Conservation (phyloP, 2,329 filamentous ascomycete genomes). For the Fusarium siculi region DNA sequence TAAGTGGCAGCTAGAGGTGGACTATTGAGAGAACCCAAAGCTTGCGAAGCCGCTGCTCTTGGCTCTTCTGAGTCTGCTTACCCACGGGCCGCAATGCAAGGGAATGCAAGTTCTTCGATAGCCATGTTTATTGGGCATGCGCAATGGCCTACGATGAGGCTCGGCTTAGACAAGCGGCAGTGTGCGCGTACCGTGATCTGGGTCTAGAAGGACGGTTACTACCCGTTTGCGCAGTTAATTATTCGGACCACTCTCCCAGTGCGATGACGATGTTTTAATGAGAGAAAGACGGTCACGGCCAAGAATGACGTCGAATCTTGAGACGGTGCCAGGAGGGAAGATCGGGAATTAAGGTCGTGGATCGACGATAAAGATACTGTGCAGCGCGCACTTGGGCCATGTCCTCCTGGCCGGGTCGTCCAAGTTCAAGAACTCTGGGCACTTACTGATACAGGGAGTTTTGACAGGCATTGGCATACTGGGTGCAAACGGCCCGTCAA, state of each 20-base stretch:
- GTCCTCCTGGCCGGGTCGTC: neutral
- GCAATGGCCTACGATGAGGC: slow-evolving; percentile 14
- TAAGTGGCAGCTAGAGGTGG: slow-evolving; percentile 11
- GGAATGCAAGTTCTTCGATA: slow-evolving; percentile 13
- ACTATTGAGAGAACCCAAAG: neutral
- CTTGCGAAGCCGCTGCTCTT: slow-evolving; percentile 3
- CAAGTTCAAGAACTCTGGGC: neutral
- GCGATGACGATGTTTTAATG: slow-evolving; percentile 38
- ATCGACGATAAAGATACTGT: slow-evolving; percentile 44
- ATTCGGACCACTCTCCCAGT: neutral
- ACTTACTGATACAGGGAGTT: slow-evolving; percentile 8
- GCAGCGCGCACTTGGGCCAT: slow-evolving; percentile 17
- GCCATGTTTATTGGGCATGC: neutral
- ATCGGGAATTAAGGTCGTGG: slow-evolving; percentile 42
- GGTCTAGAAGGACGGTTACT: neutral
- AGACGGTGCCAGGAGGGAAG: slow-evolving; percentile 28
- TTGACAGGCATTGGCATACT: neutral
- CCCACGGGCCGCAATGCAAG: neutral
- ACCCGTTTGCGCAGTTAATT: slow-evolving; percentile 11
- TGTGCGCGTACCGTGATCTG: slow-evolving; percentile 7
- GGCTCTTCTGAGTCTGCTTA: neutral
- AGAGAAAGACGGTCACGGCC: slow-evolving; percentile 20
- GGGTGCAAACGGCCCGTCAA: neutral
- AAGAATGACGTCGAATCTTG: slow-evolving; percentile 42
- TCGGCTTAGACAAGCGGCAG: slow-evolving; percentile 33